phyloP scores from a whole-genome alignment of 345 rosid species.

The Syzygium grande region DNA sequence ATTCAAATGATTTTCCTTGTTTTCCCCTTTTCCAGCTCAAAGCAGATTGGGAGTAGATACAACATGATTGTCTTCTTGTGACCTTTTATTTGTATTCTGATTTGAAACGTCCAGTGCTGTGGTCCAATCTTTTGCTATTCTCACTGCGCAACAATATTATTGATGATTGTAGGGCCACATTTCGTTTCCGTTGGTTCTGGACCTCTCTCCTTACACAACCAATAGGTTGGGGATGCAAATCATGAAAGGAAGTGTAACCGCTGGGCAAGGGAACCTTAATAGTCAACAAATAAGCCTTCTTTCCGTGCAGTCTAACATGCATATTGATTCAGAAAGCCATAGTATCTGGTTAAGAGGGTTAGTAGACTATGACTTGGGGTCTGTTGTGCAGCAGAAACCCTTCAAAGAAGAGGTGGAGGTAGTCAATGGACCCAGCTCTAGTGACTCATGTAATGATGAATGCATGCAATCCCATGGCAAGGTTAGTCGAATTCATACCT shows the following conservation, averaged over 20 bases:
- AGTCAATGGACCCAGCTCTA: background rate
- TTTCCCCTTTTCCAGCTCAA: background rate
- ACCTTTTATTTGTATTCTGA: background rate
- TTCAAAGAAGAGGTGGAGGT: background rate
- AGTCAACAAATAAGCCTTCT: conserved; percentile 11
- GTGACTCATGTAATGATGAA: background rate
- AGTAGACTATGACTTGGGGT: background rate
- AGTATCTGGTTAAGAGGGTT: conserved; percentile 9
- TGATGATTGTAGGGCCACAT: conserved; percentile 48
- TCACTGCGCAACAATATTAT: background rate
- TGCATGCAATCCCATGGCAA: background rate
- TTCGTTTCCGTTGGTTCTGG: conserved; percentile 42
- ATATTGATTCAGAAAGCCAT: conserved; percentile 1
- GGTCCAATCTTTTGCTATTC: background rate
- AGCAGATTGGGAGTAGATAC: background rate
- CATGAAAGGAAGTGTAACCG: conserved; percentile 3
- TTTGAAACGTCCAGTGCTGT: background rate
- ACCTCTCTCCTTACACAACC: conserved; percentile 36
- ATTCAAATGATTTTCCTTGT: background rate
- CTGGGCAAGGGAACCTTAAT: conserved; percentile 18
- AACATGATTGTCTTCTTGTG: background rate
- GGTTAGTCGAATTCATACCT: background rate
- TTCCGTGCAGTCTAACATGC: conserved; percentile 6
- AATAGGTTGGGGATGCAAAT: conserved; percentile 16
- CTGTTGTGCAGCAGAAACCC: background rate